These are phyloP conservation scores for Salix suchowensis DNA, from an alignment of 345 rosid species.

Conservation along the genomic window DNA sequence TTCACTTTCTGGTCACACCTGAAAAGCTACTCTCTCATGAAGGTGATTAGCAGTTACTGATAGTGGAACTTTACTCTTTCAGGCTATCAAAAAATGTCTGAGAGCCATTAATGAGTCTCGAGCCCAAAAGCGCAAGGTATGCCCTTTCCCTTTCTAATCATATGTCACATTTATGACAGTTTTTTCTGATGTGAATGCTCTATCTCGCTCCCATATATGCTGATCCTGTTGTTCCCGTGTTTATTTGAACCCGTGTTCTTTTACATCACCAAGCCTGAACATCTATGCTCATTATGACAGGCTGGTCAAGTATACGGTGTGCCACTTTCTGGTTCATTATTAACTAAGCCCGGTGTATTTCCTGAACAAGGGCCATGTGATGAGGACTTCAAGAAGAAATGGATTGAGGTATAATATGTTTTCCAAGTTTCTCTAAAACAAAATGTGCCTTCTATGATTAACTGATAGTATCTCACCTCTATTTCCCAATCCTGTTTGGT, in stretches of 20 bases:
- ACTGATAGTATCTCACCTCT: not conserved
- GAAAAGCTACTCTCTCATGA: not conserved
- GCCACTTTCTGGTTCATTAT: constrained; percentile 76
- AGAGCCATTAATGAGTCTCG: constrained; percentile 98
- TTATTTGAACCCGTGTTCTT: not conserved
- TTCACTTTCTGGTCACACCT: not conserved
- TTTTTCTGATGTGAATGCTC: not conserved
- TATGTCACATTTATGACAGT: not conserved
- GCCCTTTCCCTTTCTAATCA: not conserved
- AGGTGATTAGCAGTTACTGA: not conserved
- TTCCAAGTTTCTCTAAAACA: not conserved
- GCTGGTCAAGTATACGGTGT: constrained; percentile 99
- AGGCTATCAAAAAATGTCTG: constrained; percentile 78
- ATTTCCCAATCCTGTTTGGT: not conserved
- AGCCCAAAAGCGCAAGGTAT: constrained; percentile 94
- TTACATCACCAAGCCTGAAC: not conserved
- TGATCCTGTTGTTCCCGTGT: not conserved
- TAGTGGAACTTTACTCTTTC: constrained; percentile 6
- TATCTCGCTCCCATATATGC: not conserved
- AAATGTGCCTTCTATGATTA: not conserved
- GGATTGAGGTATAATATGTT: constrained; percentile 76
- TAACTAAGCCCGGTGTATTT: constrained; percentile 70
- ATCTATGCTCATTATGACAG: constrained; percentile 37
- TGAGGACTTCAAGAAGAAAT: constrained; percentile 84
- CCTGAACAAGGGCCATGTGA: constrained; percentile 78